Percentiles rank a stretch among this genome's conserved stretches.
Conservation (phyloP, 306 rosid species). For the Pyrus communis region DNA sequence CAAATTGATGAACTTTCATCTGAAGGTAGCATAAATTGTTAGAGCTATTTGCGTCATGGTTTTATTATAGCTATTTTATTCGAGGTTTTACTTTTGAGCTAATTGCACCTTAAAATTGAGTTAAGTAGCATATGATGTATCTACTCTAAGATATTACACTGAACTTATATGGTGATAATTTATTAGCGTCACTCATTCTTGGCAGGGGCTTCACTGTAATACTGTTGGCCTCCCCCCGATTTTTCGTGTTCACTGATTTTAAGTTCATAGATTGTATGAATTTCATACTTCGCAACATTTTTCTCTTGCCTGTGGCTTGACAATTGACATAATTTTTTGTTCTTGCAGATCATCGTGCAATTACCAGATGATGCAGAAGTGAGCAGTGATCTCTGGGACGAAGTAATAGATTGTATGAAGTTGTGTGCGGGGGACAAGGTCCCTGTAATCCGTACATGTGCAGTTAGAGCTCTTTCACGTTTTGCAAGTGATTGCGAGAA, state of each 20-base stretch:
- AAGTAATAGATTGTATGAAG: constrained; percentile 79
- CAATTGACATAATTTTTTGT: background rate
- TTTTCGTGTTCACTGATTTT: background rate
- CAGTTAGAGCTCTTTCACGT: constrained; percentile 91
- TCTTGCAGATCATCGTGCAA: constrained; percentile 73
- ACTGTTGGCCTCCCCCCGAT: background rate
- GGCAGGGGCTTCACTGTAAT: background rate
- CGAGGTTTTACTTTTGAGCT: background rate
- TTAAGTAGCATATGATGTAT: background rate
- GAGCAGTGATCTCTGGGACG: constrained; percentile 80
- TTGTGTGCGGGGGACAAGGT: constrained; percentile 63
- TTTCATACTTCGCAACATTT: background rate
- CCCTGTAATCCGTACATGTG: constrained; percentile 66
- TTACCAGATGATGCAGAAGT: constrained; percentile 94
- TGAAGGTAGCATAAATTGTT: background rate
- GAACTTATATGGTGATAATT: background rate
- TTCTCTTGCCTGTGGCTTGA: background rate
- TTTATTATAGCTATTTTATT: background rate
- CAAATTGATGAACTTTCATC: background rate
- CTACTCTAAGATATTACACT: background rate
- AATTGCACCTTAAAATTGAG: background rate
- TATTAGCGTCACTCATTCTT: background rate
- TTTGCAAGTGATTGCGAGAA: constrained; percentile 75
- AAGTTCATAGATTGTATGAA: background rate
- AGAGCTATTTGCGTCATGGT: background rate